These are phyloP conservation scores for Naumovozyma castellii DNA, from an alignment of 805 yeast species.

Conservation along the genomic window DNA sequence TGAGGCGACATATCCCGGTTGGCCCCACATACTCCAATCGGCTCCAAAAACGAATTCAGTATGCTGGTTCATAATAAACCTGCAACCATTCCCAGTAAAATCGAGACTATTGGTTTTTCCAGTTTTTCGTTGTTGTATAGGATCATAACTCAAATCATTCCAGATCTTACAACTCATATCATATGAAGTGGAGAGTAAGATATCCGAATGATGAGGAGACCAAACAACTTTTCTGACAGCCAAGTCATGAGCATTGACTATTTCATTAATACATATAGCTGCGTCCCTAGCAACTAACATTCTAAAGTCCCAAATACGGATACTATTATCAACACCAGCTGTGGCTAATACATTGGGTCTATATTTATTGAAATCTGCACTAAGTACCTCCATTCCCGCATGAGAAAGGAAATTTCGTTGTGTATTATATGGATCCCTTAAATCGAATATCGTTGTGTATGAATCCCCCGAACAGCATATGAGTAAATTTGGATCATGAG, in stretches of 20 bases:
- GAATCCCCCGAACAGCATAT: conserved; percentile 67
- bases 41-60: conserved; percentile 86
- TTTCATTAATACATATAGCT: conserved; percentile 53
- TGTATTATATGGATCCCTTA: conserved; percentile 45
- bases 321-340: conserved; percentile 82
- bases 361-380: conserved; percentile 88
- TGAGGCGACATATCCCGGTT: conserved; percentile 89
- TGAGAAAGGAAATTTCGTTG: conserved; percentile 57
- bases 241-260: conserved; percentile 71
- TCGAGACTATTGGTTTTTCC: conserved; percentile 37
- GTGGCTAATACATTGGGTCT: conserved; percentile 70
- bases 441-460: conserved; percentile 72
- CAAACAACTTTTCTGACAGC: conserved; percentile 77
- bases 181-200: conserved; percentile 67
- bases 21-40: conserved; percentile 96
- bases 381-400: conserved; percentile 68
- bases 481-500: conserved; percentile 66
- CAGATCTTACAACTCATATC: conserved; percentile 90
- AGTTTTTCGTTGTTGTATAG: conserved; percentile 34
- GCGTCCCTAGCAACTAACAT: conserved; percentile 48
- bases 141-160: conserved; percentile 60
- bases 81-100: conserved; percentile 40
- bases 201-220: conserved; percentile 79
- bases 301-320: conserved; percentile 82
- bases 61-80: conserved; percentile 48